Conservation (phyloP, 768 basidiomycete species). For the Boletus speciosus region DNA sequence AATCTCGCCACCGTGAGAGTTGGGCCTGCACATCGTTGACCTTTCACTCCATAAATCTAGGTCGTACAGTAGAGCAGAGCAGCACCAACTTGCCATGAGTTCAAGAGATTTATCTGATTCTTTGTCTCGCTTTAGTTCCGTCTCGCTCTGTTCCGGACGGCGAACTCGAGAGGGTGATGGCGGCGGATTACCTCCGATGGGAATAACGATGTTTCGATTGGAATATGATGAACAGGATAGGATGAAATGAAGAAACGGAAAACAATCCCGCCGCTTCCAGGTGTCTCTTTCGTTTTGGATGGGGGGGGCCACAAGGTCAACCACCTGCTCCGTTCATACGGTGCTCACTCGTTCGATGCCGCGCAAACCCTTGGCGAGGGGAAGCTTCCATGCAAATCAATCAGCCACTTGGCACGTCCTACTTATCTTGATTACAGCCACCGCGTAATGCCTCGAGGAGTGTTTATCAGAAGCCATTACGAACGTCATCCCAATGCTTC, state of each 20-base stretch:
- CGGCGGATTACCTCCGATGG: slow-evolving; percentile 11
- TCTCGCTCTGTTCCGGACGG: slow-evolving; percentile 11
- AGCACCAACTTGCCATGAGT: neutral
- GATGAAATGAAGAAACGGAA: slow-evolving; percentile 5
- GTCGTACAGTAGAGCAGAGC: no score
- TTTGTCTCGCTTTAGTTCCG: slow-evolving; percentile 4
- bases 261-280: neutral
- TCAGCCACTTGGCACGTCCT: slow-evolving; percentile 6
- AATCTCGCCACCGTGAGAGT: neutral
- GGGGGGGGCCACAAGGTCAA: neutral
- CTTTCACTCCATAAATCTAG: neutral
- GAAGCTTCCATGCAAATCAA: slow-evolving; percentile 17
- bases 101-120: neutral
- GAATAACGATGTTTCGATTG: slow-evolving; percentile 10
- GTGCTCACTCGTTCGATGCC: neutral
- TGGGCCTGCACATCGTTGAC: neutral
- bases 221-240: slow-evolving; percentile 5
- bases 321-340: neutral
- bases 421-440: slow-evolving; percentile 4
- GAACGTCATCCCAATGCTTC: neutral
- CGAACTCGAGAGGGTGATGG: slow-evolving; percentile 1
- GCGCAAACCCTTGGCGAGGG: slow-evolving; percentile 4
- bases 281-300: neutral
- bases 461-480: slow-evolving; percentile 11
- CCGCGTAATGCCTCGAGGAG: slow-evolving; percentile 7